phyloP scores from a whole-genome alignment of 768 basidiomycete genomes.

The Kwoniella europaea region DNA sequence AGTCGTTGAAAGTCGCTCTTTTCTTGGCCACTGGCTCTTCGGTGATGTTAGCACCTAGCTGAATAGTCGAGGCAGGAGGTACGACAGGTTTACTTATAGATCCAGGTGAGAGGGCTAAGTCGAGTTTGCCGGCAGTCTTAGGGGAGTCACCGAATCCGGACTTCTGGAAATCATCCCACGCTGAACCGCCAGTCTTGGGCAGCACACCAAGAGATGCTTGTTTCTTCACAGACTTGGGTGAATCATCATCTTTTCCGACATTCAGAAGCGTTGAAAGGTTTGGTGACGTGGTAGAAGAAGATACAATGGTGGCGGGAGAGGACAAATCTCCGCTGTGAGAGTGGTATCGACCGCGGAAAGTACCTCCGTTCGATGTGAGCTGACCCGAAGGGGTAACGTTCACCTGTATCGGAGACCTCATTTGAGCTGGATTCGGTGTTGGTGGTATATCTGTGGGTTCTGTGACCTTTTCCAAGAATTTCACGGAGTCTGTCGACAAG shows the following conservation, averaged over 20 bases:
- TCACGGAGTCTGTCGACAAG: conserved; percentile 11
- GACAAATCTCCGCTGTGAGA: conserved; percentile 11
- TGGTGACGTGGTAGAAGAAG: background rate
- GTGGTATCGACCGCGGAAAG: background rate
- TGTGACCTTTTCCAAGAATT: background rate
- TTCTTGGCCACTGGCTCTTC: background rate
- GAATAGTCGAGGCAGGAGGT: background rate
- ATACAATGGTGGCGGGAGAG: background rate
- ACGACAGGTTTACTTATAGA: background rate
- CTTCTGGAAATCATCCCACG: conserved; percentile 41
- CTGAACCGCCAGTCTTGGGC: conserved; percentile 1
- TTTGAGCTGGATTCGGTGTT: background rate
- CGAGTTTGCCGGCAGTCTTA: conserved; percentile 13
- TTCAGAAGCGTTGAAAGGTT: background rate
- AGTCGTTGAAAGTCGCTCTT: conserved; percentile 9
- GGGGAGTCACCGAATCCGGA: conserved; percentile 36
- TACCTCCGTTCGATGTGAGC: conserved; percentile 7
- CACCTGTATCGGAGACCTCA: background rate
- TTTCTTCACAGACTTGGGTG: conserved; percentile 7
- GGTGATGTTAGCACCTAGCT: background rate
- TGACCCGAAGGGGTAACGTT: conserved; percentile 15
- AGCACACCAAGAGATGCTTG: conserved; percentile 6
- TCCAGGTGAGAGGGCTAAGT: conserved; percentile 13
- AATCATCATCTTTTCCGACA: background rate
- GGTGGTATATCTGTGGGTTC: background rate